Percentiles rank a stretch among this genome's conserved stretches.
These are phyloP conservation scores for Pythium aquatile DNA, from an alignment of 352 stramenopile genomes.

Conservation along the genomic window DNA sequence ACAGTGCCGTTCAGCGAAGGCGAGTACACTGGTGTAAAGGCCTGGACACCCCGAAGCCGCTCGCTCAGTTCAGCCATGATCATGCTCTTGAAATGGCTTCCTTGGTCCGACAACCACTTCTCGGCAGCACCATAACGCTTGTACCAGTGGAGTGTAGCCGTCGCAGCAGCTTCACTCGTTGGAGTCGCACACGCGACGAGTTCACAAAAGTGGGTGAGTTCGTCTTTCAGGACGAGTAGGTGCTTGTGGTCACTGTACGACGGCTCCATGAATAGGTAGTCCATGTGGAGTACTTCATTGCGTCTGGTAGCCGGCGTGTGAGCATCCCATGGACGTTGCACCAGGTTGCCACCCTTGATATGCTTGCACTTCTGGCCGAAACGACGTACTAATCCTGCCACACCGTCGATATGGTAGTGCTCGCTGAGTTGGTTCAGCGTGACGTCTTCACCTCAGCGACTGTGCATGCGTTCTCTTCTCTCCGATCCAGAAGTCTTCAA, in stretches of 20 bases:
- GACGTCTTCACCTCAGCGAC: slow-evolving; percentile 6
- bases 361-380: slow-evolving; percentile 21
- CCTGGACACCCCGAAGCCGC: neutral
- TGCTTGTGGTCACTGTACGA: slow-evolving; percentile 18
- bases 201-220: slow-evolving; percentile 22
- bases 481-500: too few species aligned
- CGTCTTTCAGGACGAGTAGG: slow-evolving; percentile 27
- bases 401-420: slow-evolving; percentile 1
- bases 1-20: neutral
- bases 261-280: slow-evolving; percentile 15
- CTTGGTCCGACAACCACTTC: slow-evolving; percentile 24
- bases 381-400: neutral
- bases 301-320: neutral
- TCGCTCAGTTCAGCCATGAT: too few species aligned
- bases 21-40: neutral
- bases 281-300: slow-evolving; percentile 13
- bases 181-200: slow-evolving; percentile 15
- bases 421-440: slow-evolving; percentile 6
- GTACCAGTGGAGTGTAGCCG: slow-evolving; percentile 21
- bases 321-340: slow-evolving; percentile 16
- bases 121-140: slow-evolving; percentile 19
- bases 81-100: slow-evolving; percentile 25
- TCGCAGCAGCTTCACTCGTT: slow-evolving; percentile 9
- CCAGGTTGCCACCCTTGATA: slow-evolving; percentile 18
- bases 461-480: too few species aligned